Percentiles rank a stretch among this genome's conserved stretches.
Conservation (phyloP, 1,284 basidiomycete genomes). For the Meira nashicola region DNA sequence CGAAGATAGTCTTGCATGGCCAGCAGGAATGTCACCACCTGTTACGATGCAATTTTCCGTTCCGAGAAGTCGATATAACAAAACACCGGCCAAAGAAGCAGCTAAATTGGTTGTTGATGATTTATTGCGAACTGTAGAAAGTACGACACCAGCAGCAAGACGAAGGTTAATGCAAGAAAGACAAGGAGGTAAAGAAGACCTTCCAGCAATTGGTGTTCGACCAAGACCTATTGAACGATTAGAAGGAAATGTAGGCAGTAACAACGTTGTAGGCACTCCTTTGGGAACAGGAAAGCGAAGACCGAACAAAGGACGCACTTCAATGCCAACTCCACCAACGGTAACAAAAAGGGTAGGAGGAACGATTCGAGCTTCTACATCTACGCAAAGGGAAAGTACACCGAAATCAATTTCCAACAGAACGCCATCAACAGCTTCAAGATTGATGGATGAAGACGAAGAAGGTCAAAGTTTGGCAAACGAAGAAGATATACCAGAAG, state of each 20-base stretch:
- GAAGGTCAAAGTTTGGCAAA: constrained; percentile 26
- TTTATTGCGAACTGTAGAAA: constrained; percentile 42
- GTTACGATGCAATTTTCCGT: constrained; percentile 75
- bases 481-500: constrained; percentile 27
- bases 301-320: constrained; percentile 29
- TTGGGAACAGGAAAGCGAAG: constrained; percentile 18
- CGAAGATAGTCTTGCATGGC: constrained; percentile 52
- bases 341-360: constrained; percentile 28
- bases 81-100: constrained; percentile 56
- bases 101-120: constrained; percentile 48
- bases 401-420: neutral
- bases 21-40: constrained; percentile 75
- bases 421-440: neutral
- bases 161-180: neutral
- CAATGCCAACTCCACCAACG: constrained; percentile 48
- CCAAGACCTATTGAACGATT: neutral
- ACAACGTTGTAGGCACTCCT: constrained; percentile 28
- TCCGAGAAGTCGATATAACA: constrained; percentile 64
- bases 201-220: neutral
- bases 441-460: constrained; percentile 1
- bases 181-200: neutral
- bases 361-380: neutral
- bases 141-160: constrained; percentile 3
- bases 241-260: no score
- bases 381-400: constrained; percentile 3